Percentiles rank a stretch among this genome's conserved stretches.
These are phyloP conservation scores for Phanerochaete sordida DNA, from an alignment of 768 basidiomycete species.

Conservation along the genomic window DNA sequence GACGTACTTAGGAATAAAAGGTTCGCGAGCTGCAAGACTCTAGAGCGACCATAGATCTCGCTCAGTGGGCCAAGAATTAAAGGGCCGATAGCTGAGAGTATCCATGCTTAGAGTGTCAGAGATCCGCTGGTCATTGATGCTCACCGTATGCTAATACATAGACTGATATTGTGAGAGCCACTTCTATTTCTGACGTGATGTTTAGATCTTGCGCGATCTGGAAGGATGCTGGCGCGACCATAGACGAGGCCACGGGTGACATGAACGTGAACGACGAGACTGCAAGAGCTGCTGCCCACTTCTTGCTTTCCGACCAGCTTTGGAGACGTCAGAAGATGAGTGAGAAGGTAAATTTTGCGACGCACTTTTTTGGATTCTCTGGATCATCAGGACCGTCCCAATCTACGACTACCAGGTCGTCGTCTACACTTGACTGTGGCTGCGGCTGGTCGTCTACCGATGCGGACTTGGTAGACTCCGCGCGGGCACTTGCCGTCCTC, in stretches of 20 bases:
- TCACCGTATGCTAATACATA: slow-evolving; percentile 54
- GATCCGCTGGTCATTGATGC: too few species aligned
- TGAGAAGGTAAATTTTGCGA: not conserved
- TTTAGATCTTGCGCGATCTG: slow-evolving; percentile 49
- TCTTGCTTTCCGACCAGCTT: slow-evolving; percentile 53
- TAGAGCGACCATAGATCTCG: slow-evolving; percentile 34
- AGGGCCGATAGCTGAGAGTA: slow-evolving; percentile 20
- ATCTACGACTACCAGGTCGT: slow-evolving; percentile 23
- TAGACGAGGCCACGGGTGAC: slow-evolving; percentile 60
- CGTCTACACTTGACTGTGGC: not conserved
- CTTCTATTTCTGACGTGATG: slow-evolving; percentile 40
- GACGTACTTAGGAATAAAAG: slow-evolving; percentile 13
- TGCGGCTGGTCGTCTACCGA: not conserved
- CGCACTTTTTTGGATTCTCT: slow-evolving; percentile 31
- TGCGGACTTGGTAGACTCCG: not conserved
- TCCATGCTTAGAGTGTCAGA: not conserved
- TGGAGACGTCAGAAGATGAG: not conserved
- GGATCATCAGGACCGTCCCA: slow-evolving; percentile 36
- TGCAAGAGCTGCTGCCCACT: slow-evolving; percentile 60
- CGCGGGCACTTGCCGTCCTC: not conserved
- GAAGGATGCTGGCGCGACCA: slow-evolving; percentile 58
- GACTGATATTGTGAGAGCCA: slow-evolving; percentile 57
- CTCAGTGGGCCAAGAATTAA: slow-evolving; percentile 35
- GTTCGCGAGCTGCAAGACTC: slow-evolving; percentile 14
- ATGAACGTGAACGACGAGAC: slow-evolving; percentile 68